These are phyloP conservation scores for Limonium bicolor DNA, from an alignment of 148 eudicot species.

Conservation along the genomic window DNA sequence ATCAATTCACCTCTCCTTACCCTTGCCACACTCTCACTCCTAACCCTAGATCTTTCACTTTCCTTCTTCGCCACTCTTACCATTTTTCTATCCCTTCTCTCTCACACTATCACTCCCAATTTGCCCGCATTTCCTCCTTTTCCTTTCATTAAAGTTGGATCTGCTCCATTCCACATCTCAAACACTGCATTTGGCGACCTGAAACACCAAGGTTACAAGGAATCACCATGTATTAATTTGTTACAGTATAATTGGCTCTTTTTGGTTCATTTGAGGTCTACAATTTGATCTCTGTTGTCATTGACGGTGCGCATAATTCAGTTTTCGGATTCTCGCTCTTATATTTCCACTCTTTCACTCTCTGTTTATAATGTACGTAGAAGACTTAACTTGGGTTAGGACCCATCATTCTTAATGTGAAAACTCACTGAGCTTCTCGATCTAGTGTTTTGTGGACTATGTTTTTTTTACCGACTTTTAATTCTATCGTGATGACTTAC, in stretches of 20 bases:
- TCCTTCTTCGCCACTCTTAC: constrained; percentile 3
- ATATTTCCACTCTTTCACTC: background rate
- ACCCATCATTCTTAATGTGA: constrained; percentile 2
- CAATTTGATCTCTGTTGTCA: background rate
- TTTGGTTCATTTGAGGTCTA: constrained; percentile 1
- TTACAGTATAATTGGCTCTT: background rate
- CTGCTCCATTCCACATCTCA: background rate
- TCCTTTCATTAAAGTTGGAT: background rate
- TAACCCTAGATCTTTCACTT: constrained; percentile 1
- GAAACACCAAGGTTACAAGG: no score
- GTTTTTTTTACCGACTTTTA: no score
- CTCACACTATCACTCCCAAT: background rate
- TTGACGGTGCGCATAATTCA: background rate
- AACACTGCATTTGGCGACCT: background rate
- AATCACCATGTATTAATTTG: no score
- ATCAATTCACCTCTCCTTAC: no score
- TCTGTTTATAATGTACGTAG: no score
- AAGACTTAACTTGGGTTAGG: no score
- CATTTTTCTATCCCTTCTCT: background rate
- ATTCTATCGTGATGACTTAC: no score
- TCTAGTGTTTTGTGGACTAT: background rate
- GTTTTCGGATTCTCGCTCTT: background rate
- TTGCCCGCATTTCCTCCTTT: constrained; percentile 1
- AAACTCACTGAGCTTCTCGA: background rate
- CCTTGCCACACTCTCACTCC: background rate